Percentiles rank a stretch among this genome's conserved stretches.
phyloP scores from a whole-genome alignment of 2,329 filamentous ascomycete species.

The Diaporthe vaccinii region DNA sequence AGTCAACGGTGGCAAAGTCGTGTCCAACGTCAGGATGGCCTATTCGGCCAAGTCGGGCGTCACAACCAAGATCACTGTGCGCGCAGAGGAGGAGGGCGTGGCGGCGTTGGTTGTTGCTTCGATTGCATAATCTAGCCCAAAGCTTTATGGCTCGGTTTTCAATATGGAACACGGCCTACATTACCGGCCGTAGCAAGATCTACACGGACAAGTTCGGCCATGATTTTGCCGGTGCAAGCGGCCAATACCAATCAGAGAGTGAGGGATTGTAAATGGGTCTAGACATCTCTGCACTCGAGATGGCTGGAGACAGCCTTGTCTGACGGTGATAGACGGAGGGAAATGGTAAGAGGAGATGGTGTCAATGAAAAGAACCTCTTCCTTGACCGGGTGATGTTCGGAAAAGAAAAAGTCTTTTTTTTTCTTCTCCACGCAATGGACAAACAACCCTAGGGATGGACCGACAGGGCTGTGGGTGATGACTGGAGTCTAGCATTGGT shows the following conservation, averaged over 20 bases:
- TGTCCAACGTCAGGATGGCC: slow-evolving; percentile 91
- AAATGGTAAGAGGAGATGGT: neutral
- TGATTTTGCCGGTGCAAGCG: neutral
- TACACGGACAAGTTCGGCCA: neutral
- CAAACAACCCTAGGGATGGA: slow-evolving; percentile 1
- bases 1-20: slow-evolving; percentile 88
- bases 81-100: slow-evolving; percentile 93
- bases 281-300: neutral
- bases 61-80: slow-evolving; percentile 93
- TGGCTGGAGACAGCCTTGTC: neutral
- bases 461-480: slow-evolving; percentile 22
- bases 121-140: slow-evolving; percentile 73
- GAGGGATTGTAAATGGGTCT: neutral
- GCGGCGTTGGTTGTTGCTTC: slow-evolving; percentile 87
- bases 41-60: slow-evolving; percentile 93
- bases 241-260: neutral
- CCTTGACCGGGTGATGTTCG: slow-evolving; percentile 15
- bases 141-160: neutral
- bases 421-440: neutral
- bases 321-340: slow-evolving; percentile 1
- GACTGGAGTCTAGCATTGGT: slow-evolving; percentile 37
- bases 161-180: neutral
- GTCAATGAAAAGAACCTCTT: neutral
- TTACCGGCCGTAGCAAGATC: neutral
- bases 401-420: slow-evolving; percentile 4